A percentile compares a stretch with the other conserved stretches of the same genome.
These are phyloP conservation scores for Kodamaea fungicola DNA, from an alignment of 1,139 yeast genomes.

Conservation along the genomic window DNA sequence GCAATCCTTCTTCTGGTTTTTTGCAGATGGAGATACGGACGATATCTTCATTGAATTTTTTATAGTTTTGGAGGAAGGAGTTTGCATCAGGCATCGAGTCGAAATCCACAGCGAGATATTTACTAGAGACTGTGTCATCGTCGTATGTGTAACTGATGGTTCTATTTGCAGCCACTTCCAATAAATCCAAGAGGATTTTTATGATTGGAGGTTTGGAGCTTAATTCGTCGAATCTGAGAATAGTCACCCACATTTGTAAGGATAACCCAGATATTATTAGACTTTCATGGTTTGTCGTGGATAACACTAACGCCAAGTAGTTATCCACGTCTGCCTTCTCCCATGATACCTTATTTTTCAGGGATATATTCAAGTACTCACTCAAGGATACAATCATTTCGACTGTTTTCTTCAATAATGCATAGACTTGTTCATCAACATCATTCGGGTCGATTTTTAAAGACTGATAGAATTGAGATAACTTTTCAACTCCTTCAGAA, in stretches of 20 bases:
- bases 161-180: constrained; percentile 77
- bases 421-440: constrained; percentile 74
- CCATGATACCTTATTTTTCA: constrained; percentile 41
- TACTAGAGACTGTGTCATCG: constrained; percentile 58
- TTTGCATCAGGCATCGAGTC: constrained; percentile 82
- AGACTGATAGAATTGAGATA: constrained; percentile 62
- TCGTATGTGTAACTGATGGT: constrained; percentile 70
- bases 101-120: constrained; percentile 76
- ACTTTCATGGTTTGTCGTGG: constrained; percentile 81
- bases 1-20: constrained; percentile 74
- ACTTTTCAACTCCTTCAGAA: constrained; percentile 64
- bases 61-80: constrained; percentile 74
- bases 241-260: constrained; percentile 91
- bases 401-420: constrained; percentile 81
- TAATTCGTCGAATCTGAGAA: constrained; percentile 76
- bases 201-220: constrained; percentile 48
- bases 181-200: constrained; percentile 57
- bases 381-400: constrained; percentile 92
- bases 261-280: constrained; percentile 89
- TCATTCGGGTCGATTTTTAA: constrained; percentile 68
- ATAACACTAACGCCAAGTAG: constrained; percentile 70
- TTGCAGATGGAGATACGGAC: constrained; percentile 85
- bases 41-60: constrained; percentile 85
- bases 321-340: constrained; percentile 55
- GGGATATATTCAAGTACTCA: constrained; percentile 58